Conservation (phyloP, 2,329 filamentous ascomycete species). For the Leptographium galeiforme region DNA sequence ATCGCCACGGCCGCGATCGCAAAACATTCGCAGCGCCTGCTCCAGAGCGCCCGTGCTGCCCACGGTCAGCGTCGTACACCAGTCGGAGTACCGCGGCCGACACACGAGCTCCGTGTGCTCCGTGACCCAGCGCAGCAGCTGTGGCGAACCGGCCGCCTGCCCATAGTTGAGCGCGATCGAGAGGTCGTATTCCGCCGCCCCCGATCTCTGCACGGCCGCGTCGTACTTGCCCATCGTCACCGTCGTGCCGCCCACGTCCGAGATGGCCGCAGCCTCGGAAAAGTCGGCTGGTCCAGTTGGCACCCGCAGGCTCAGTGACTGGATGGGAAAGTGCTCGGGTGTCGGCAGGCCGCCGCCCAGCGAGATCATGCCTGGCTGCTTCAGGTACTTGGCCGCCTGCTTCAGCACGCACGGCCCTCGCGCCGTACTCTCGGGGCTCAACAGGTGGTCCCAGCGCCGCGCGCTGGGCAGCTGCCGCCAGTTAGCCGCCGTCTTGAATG, state of each 20-base stretch:
- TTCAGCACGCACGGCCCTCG: conserved; percentile 64
- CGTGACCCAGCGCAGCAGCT: conserved; percentile 79
- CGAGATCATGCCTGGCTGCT: conserved; percentile 74
- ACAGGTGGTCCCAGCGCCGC: conserved; percentile 61
- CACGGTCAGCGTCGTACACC: conserved; percentile 70
- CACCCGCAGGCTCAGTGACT: conserved; percentile 61
- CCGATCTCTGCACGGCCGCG: conserved; percentile 21
- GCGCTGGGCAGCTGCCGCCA: conserved; percentile 55
- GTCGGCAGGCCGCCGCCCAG: conserved; percentile 86
- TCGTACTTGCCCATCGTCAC: conserved; percentile 75
- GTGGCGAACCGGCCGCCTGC: conserved; percentile 72
- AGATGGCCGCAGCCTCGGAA: conserved; percentile 51
- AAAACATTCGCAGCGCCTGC: conserved; percentile 71
- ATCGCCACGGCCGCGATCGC: conserved; percentile 54
- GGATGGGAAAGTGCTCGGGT: conserved; percentile 83
- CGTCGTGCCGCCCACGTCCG: conserved; percentile 35
- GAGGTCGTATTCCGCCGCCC: conserved; percentile 48
- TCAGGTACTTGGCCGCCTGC: conserved; percentile 63
- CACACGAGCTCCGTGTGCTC: conserved; percentile 92
- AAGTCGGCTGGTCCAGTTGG: conserved; percentile 52
- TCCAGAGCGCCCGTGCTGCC: conserved; percentile 82
- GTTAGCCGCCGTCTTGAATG: conserved; percentile 57
- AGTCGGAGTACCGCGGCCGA: conserved; percentile 78
- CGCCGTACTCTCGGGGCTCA: conserved; percentile 48
- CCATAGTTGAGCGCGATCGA: conserved; percentile 88